Base-by-base conservation (phyloP, 2,329 filamentous ascomycete genomes). In the Helicocarpus griseus region DNA sequence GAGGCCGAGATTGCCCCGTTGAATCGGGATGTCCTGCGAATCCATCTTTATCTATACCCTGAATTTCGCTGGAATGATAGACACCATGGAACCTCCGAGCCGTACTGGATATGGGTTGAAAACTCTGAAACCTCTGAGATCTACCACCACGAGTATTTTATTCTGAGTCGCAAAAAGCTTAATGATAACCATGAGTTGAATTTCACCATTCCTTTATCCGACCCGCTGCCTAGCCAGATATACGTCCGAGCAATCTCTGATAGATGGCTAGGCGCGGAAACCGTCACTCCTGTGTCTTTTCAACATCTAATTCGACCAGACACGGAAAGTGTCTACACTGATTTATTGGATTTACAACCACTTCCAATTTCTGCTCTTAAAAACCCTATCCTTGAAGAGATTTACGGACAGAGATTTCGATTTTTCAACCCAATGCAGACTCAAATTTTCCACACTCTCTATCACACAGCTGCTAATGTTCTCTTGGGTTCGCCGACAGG, bases 381-480 rank as follows among this genome's bases (percentile, higher is more conserved):
- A 64, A 95, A 97, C 56, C 83, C 88, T 0, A 76, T 83, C 0
- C 70, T 98, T 0, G 91, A 98, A 65, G 88, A 93, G 54, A 79
- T 98, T 1, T 98, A 98, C 62, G 83, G 78, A 0, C 76, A 91
- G 65, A 81, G 89, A 29, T 98, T 98, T 68, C 85, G 93, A 57
- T 98, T 85, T 69, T 98, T 98, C 77, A 98, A 98, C 64, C 93
- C 93, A 0, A 97, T 98, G 94, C 93, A 98, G 69, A 97, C 93
- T 0, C 93, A 98, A 63, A 89, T 98, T 48, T 98, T 98, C 70
- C 93, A 98, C 63, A 91, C 89, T 13, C 79, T 98, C 31, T 98
- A 98, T 59, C 86, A 97, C 65, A 96, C 93, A 0, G 71, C 86
- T 6, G 85, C 87, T 43, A 98, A 98, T 63, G 90, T 98, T 4